Evolutionary conservation across 768 basidiomycete species (phyloP).

Genomic region (Tulasnella sp.): DNA sequence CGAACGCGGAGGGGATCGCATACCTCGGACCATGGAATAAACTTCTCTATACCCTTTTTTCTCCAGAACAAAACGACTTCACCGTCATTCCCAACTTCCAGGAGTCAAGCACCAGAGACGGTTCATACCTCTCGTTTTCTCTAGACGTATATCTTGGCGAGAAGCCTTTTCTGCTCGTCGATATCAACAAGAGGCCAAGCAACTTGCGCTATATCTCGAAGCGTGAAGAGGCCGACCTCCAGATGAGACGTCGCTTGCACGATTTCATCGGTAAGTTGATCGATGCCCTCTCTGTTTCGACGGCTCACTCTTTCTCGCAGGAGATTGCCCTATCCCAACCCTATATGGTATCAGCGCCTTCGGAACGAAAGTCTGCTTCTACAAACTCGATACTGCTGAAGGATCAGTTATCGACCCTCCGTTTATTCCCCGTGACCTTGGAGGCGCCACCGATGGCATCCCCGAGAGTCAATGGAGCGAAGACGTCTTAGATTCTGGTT

Average conservation of each 20-base stretch:
- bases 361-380: conserved; percentile 40
- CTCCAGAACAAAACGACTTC: conserved; percentile 39
- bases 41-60: conserved; percentile 41
- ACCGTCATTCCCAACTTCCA: conserved; percentile 38
- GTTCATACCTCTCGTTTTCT: conserved; percentile 20
- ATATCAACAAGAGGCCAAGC: conserved; percentile 32
- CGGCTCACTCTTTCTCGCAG: too few relatives aligned
- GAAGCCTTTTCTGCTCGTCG: conserved; percentile 39
- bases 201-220: not conserved
- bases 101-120: conserved; percentile 7
- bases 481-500: conserved; percentile 40
- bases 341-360: conserved; percentile 40
- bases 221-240: not conserved
- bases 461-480: conserved; percentile 41
- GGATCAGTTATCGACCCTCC: conserved; percentile 27
- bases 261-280: not conserved
- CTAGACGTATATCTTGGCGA: conserved; percentile 38
- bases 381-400: conserved; percentile 28
- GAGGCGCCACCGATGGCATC: conserved; percentile 34
- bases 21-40: conserved; percentile 40
- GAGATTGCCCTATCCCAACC: conserved; percentile 34
- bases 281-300: not conserved
- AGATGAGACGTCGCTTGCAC: not conserved
- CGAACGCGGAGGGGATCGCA: conserved; percentile 21
- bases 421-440: conserved; percentile 18